Evolutionary conservation across 495 filamentous ascomycete species (phyloP), one percentile per base, ranked within the genome.

Genomic region (Oleoguttula mirabilis): DNA sequence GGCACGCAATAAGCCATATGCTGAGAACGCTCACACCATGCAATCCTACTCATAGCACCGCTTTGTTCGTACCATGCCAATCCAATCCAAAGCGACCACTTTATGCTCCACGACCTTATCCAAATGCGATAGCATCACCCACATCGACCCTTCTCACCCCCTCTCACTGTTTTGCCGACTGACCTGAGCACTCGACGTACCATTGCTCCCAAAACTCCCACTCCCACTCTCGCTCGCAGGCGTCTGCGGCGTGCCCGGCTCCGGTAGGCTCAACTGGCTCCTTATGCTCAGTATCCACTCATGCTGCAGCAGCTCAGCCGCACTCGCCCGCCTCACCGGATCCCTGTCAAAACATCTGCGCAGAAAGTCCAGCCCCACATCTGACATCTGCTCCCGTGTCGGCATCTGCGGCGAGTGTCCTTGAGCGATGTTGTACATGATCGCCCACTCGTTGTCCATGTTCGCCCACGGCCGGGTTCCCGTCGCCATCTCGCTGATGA

Each of bases 401-500:
- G 90, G 90, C 22, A 96, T 67, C 47, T 82, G 77, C 2, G 90
- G 90, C 41, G 84, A 79, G 50, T 95, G 93, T 40, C 90, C 90
- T 54, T 93, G 87, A 3, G 90, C 90, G 48, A 98, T 98, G 62
- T 96, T 95, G 74, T 94, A 98, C 90, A 98, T 98, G 65, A 98
- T 96, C 24, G 90, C 90, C 88, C 90, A 98, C 60, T 98, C 90
- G 59, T 98, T 98, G 65, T 98, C 90, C 5, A 96, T 73, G 48
- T 77, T 81, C n/a, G 88, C 88, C 90, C 90, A 98, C 15, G 90
- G 90, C 21, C 92, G 79, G 38, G 86, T 76, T 22, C 90, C 90
- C 1, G 88, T 96, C 14, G 86, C 85, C 92, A 96, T 96, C 60
- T 98, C 90, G 21, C 94, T 74, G 51, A 96, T 83, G 42, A 98